Evolutionary conservation across 352 stramenopile genomes (phyloP), one percentile per base, ranked within the genome.

Genomic region (Elongisporangium senticosum): DNA sequence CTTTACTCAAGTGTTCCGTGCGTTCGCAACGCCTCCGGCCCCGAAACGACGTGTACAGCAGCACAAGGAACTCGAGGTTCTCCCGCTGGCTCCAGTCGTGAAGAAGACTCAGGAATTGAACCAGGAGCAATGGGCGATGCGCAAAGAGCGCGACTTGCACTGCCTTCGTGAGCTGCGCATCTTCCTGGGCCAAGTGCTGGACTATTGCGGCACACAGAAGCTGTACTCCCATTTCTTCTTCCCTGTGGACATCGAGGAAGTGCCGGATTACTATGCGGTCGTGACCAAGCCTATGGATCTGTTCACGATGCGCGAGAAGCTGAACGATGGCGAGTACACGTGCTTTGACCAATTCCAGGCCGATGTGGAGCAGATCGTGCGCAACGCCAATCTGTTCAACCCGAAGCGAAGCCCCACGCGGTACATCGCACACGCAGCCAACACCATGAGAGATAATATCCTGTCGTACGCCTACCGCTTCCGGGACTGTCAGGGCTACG

Each of bases 341-440:
- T 95, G 81, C 26, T 93, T 93, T 26, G 86, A 96, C 53, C 73
- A 85, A 40, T 97, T 97, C 52, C 76, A 95, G 59, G 71, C 83
- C 48, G 87, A 97, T 59, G 87, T 97, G 24, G 76, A 92, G 53
- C 75, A 90, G 52, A 96, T 97, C 24, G 80, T 95, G 23, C 69
- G 74, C 10, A 97, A 97, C 51, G 89, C 90, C 24, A 91, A 93
- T 48, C 73, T 95, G 33, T 96, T 95, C 67, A 96, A 97, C 62
- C 90, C 90, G 8, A 89, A 85, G 48, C 74, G 76, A 26, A 92
- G 84, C 49, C 66, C 69, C 37, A 89, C 87, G 6, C 66, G 83
- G 11, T 73, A 86, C 43, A 92, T 95, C 53, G 86, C 83, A 4
- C 84, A 92, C 54, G 79, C 87, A 6, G 90, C 89, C 11, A 77